A percentile compares a stretch with the other conserved stretches of the same genome.
phyloP scores from a whole-genome alignment of 768 basidiomycete species.

The Tephrocybe sp. region DNA sequence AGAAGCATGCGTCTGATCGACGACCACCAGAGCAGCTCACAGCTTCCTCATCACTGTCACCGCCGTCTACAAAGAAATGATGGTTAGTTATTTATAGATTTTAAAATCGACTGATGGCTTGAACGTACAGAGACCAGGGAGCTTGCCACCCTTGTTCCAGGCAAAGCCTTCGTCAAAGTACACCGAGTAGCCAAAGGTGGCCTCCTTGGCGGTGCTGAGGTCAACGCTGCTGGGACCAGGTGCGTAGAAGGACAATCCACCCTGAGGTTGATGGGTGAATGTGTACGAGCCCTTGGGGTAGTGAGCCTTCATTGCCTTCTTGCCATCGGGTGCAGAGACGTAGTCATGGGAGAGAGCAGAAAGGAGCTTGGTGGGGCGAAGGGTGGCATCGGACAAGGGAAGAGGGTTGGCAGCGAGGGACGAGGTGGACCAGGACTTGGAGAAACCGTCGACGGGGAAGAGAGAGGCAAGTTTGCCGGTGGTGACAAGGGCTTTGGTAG shows the following conservation, averaged over 20 bases:
- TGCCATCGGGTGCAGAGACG: slow-evolving; percentile 48
- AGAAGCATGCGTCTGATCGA: slow-evolving; percentile 55
- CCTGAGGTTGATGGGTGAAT: slow-evolving; percentile 41
- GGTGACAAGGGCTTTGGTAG: slow-evolving; percentile 7
- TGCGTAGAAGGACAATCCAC: slow-evolving; percentile 73
- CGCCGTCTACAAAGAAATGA: slow-evolving; percentile 45
- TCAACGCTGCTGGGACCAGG: slow-evolving; percentile 51
- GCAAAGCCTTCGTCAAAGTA: slow-evolving; percentile 61
- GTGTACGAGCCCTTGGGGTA: slow-evolving; percentile 60
- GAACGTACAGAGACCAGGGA: slow-evolving; percentile 68
- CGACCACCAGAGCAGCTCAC: slow-evolving; percentile 64
- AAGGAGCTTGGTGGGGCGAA: slow-evolving; percentile 40
- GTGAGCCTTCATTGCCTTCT: slow-evolving; percentile 46
- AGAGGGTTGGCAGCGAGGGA: slow-evolving; percentile 30
- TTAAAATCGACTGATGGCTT: not conserved
- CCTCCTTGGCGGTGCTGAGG: slow-evolving; percentile 61
- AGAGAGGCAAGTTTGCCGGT: slow-evolving; percentile 27
- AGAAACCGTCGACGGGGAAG: slow-evolving; percentile 37
- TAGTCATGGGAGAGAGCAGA: slow-evolving; percentile 37
- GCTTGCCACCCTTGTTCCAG: slow-evolving; percentile 69
- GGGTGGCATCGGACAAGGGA: slow-evolving; percentile 42
- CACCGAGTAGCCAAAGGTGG: slow-evolving; percentile 60
- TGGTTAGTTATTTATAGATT: slow-evolving; percentile 6
- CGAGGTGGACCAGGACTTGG: slow-evolving; percentile 48
- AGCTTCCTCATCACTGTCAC: slow-evolving; percentile 44